Conservation (phyloP, 345 rosid genomes). For the Hibiscus trionum region DNA sequence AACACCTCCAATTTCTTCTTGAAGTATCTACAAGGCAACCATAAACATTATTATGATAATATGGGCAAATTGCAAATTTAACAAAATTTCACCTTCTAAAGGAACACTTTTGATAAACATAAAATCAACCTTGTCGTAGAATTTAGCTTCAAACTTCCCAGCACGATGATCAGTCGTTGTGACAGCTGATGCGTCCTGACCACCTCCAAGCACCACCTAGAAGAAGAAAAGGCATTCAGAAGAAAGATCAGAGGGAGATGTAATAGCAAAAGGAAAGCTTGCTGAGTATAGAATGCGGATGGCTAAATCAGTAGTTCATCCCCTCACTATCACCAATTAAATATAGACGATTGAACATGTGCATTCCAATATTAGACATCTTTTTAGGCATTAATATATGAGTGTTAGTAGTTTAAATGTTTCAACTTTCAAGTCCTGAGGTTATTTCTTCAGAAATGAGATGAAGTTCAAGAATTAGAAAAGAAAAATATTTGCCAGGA, state of each 20-base stretch:
- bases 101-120: not conserved
- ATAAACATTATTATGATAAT: not conserved
- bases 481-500: not conserved
- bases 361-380: not conserved
- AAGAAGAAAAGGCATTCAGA: not conserved
- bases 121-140: conserved; percentile 60
- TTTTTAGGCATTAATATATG: not conserved
- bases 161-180: conserved; percentile 98
- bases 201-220: conserved; percentile 98
- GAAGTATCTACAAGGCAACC: conserved; percentile 43
- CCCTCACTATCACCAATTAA: no score
- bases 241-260: not conserved
- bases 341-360: not conserved
- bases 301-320: not conserved
- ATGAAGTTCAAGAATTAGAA: not conserved
- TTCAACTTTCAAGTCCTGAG: no score
- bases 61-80: not conserved
- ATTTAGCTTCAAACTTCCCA: conserved; percentile 96
- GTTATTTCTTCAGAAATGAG: not conserved
- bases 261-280: not conserved
- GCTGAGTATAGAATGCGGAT: not conserved
- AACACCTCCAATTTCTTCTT: conserved; percentile 92
- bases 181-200: conserved; percentile 94
- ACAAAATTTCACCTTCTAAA: not conserved
- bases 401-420: not conserved